Evolutionary conservation across 2,329 filamentous ascomycete genomes (phyloP).

Genomic region (Stagonosporopsis vannaccii): DNA sequence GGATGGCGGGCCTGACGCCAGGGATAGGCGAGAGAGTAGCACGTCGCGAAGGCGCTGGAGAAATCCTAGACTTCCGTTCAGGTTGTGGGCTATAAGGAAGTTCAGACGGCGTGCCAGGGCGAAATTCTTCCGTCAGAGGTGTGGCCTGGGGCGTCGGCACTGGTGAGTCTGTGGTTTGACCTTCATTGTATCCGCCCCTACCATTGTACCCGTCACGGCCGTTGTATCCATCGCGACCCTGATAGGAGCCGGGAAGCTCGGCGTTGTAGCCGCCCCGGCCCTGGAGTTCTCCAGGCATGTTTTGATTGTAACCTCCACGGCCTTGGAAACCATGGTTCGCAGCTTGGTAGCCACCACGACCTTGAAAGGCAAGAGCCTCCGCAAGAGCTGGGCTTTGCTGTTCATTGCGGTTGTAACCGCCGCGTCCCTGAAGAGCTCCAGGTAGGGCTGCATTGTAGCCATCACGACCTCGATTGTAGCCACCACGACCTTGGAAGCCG

Average conservation of each 20-base stretch:
- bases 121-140: slow-evolving; percentile 36
- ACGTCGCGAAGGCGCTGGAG: slow-evolving; percentile 42
- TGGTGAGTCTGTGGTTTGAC: slow-evolving; percentile 40
- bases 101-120: slow-evolving; percentile 42
- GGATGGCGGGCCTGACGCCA: slow-evolving; percentile 45
- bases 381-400: slow-evolving; percentile 25
- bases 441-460: slow-evolving; percentile 46
- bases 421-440: slow-evolving; percentile 39
- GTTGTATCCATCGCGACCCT: slow-evolving; percentile 48
- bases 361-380: slow-evolving; percentile 31
- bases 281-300: slow-evolving; percentile 42
- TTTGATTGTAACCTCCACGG: slow-evolving; percentile 43
- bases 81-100: slow-evolving; percentile 40
- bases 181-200: slow-evolving; percentile 43
- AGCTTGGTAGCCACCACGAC: slow-evolving; percentile 25
- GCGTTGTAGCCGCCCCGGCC: slow-evolving; percentile 44
- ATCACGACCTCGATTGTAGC: slow-evolving; percentile 46
- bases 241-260: slow-evolving; percentile 37
- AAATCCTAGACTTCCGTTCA: slow-evolving; percentile 29
- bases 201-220: slow-evolving; percentile 44
- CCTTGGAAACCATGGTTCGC: slow-evolving; percentile 35
- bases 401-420: slow-evolving; percentile 38
- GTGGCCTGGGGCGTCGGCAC: slow-evolving; percentile 35
- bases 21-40: slow-evolving; percentile 49
- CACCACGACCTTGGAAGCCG: slow-evolving; percentile 41